These are phyloP conservation scores for Coemansia sp. DNA, from an alignment of 192 early-diverging fungal species.

Conservation along the genomic window DNA sequence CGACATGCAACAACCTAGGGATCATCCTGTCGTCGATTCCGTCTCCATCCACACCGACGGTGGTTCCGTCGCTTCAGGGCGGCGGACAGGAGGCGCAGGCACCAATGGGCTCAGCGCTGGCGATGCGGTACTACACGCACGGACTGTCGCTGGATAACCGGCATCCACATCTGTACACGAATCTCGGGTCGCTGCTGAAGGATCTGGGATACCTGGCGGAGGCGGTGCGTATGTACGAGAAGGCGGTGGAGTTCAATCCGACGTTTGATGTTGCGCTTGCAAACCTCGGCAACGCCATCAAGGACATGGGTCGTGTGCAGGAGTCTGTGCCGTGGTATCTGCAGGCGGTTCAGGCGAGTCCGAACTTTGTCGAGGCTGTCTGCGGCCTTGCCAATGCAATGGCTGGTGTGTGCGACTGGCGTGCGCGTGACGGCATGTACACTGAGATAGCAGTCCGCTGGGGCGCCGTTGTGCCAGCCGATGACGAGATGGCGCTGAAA, in stretches of 20 bases:
- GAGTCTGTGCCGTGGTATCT: conserved; percentile 85
- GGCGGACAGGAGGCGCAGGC: conserved; percentile 55
- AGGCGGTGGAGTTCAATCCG: conserved; percentile 82
- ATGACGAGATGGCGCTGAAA: conserved; percentile 32
- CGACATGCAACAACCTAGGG: conserved; percentile 90
- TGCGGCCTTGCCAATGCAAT: conserved; percentile 88
- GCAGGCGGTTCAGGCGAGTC: conserved; percentile 79
- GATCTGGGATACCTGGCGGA: conserved; percentile 84
- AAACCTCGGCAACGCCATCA: conserved; percentile 90
- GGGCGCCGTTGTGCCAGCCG: conserved; percentile 20
- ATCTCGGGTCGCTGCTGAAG: conserved; percentile 87
- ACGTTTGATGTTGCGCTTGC: conserved; percentile 90
- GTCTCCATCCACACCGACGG: conserved; percentile 55
- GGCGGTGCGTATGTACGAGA: conserved; percentile 85
- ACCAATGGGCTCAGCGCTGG: conserved; percentile 73
- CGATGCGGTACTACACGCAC: conserved; percentile 84
- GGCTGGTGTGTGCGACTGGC: conserved; percentile 89
- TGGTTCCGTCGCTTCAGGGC: conserved; percentile 53
- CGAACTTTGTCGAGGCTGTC: conserved; percentile 89
- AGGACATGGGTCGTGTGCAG: conserved; percentile 88
- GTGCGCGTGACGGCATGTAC: conserved; percentile 68
- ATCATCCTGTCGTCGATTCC: conserved; percentile 75
- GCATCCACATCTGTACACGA: conserved; percentile 93
- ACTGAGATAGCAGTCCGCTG: conserved; percentile 36
- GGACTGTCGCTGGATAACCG: conserved; percentile 77